These are phyloP conservation scores for Fusarium euwallaceae DNA, from an alignment of 2,329 filamentous ascomycete genomes.

Conservation along the genomic window DNA sequence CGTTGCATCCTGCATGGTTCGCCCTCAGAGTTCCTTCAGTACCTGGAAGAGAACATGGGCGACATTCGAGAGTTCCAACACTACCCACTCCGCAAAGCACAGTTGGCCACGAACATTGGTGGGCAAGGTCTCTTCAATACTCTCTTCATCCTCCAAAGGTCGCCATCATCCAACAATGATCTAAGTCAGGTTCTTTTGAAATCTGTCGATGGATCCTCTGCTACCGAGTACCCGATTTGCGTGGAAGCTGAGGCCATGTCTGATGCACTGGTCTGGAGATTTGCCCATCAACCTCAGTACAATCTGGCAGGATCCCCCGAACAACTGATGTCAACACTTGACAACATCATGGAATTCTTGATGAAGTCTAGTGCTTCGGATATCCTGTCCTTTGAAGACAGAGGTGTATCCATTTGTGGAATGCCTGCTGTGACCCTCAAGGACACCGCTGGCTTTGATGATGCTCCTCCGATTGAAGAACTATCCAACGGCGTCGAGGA, in stretches of 20 bases:
- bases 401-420: conserved; percentile 74
- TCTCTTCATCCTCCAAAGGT: conserved; percentile 67
- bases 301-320: conserved; percentile 61
- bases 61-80: conserved; percentile 79
- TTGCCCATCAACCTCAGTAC: conserved; percentile 74
- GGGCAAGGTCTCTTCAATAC: conserved; percentile 64
- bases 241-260: conserved; percentile 79
- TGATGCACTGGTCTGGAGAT: conserved; percentile 74
- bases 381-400: conserved; percentile 66
- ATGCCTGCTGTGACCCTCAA: conserved; percentile 55
- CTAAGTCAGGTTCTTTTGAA: conserved; percentile 62
- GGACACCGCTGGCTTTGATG: conserved; percentile 3
- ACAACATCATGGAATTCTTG: conserved; percentile 70
- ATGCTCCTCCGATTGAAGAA: background rate
- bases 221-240: conserved; percentile 85
- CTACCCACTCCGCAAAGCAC: conserved; percentile 80
- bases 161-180: conserved; percentile 10
- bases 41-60: conserved; percentile 79
- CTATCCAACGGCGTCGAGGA: background rate
- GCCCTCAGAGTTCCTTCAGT: conserved; percentile 72
- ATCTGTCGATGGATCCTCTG: conserved; percentile 73
- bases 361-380: conserved; percentile 61
- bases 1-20: conserved; percentile 80
- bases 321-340: conserved; percentile 69
- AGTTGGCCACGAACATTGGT: conserved; percentile 57